Percentiles rank a stretch among this genome's conserved stretches.
Evolutionary conservation across 176 grass and related monocot species (phyloP).

Genomic region (Cenchrus fungigraminus): DNA sequence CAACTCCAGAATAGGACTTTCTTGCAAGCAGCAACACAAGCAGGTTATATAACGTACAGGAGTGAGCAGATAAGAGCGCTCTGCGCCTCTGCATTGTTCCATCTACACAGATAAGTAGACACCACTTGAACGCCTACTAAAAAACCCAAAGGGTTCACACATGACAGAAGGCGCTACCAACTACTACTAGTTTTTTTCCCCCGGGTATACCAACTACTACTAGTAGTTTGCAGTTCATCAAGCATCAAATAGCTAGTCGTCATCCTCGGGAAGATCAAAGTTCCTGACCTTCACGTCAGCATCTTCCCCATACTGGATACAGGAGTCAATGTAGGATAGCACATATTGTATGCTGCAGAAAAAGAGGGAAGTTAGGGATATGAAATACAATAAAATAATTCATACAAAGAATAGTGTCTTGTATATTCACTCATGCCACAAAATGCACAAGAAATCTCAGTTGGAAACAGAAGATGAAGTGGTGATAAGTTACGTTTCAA

Average conservation of each 20-base stretch:
- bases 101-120: conserved; percentile 2
- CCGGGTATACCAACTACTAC: background rate
- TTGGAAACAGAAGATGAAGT: background rate
- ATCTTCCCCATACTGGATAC: conserved; percentile 90
- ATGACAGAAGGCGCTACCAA: background rate
- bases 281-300: conserved; percentile 87
- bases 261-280: conserved; percentile 67
- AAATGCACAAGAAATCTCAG: background rate
- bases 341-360: conserved; percentile 83
- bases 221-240: background rate
- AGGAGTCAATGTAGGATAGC: conserved; percentile 75
- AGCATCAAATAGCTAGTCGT: conserved; percentile 44
- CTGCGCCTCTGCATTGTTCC: background rate
- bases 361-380: conserved; percentile 4
- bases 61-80: background rate
- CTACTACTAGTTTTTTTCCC: too few species aligned
- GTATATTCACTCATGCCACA: background rate
- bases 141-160: background rate
- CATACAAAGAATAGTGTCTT: background rate
- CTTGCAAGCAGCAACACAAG: background rate
- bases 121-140: background rate
- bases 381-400: background rate
- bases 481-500: background rate
- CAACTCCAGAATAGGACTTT: background rate
- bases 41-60: background rate